Percentiles rank a stretch among this genome's conserved stretches.
phyloP scores from a whole-genome alignment of 495 filamentous ascomycete species.

The Neurospora sp. region DNA sequence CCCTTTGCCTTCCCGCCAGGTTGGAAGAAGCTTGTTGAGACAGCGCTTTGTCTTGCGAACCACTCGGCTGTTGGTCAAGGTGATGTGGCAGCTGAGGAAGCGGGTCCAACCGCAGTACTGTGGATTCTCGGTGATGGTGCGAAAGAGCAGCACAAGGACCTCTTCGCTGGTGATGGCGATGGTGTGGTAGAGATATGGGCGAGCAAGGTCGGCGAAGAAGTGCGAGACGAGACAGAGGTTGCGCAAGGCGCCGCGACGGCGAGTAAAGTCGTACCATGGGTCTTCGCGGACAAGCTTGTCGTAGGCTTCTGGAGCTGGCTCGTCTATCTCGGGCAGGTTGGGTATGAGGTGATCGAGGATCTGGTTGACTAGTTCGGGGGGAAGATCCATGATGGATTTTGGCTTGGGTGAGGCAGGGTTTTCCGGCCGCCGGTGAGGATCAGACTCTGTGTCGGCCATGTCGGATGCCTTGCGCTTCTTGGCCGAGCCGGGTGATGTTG shows the following conservation, averaged over 20 bases:
- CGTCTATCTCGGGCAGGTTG: slow-evolving; percentile 18
- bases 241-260: slow-evolving; percentile 18
- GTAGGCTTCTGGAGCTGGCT: slow-evolving; percentile 21
- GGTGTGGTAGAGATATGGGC: slow-evolving; percentile 19
- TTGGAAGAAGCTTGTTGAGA: slow-evolving; percentile 3
- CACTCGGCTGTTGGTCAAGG: slow-evolving; percentile 13
- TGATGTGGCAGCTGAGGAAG: slow-evolving; percentile 21
- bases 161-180: slow-evolving; percentile 15
- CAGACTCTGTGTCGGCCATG: not conserved
- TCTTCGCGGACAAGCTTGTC: slow-evolving; percentile 20
- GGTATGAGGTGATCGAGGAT: slow-evolving; percentile 19
- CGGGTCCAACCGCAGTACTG: slow-evolving; percentile 14
- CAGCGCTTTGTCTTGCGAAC: slow-evolving; percentile 15
- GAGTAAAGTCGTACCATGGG: slow-evolving; percentile 23
- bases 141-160: slow-evolving; percentile 17
- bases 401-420: not conserved
- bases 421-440: not conserved
- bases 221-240: slow-evolving; percentile 17
- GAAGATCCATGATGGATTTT: slow-evolving; percentile 4
- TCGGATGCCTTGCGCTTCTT: not conserved
- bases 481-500: not conserved
- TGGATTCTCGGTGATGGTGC: slow-evolving; percentile 17
- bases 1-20: not conserved
- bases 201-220: slow-evolving; percentile 9
- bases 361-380: slow-evolving; percentile 14